Base-by-base conservation (phyloP, 2,329 filamentous ascomycete genomes). In the Alternaria sp. region DNA sequence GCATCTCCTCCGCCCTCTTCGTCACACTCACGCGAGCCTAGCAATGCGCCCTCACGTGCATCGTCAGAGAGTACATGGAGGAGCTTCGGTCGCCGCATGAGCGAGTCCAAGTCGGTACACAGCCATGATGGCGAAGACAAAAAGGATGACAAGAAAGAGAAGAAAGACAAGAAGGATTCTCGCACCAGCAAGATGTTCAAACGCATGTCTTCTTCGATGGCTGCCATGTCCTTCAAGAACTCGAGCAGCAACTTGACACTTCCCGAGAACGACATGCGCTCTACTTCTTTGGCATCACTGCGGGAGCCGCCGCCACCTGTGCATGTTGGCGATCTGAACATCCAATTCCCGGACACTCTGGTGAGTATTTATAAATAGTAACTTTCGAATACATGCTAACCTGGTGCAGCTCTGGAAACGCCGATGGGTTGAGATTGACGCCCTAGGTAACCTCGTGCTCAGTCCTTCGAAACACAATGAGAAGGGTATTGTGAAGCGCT, bases 271-370 rank as follows among this genome's bases (percentile, higher is more conserved):
- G 71, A 76, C n/a, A 51, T 69, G 36, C 68, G 62, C 22, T 61
- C 73, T 3, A 69, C 66, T 12, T 70, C 64, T 7, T 56, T 77
- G 20, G 63, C 73, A 9, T 74, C 70, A 18, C 66, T 78, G 14
- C 68, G 76, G 8, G 81, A 83, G 62, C 81, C 78, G 51, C 81
- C 80, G 36, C 81, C 88, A 53, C 84, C 89, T 26, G 84, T 92
- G 4, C 89, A 90, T 63, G 86, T 96, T 78, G 93, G 94, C 49
- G 92, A 97, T 72, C 90, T 99, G 64, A 98, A 99, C 71, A 92
- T 98, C 11, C 95, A 99, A 76, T 97, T 99, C 76, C 95, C 95
- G 0, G 94, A 98, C 75, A 96, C 93, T 55, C 84, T 99, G 47
- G 82, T 84, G 76, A 73, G 82, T 73, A 48, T 6, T 8, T 6